phyloP scores from a whole-genome alignment of 495 filamentous ascomycete genomes.

The Cercophora sp. region DNA sequence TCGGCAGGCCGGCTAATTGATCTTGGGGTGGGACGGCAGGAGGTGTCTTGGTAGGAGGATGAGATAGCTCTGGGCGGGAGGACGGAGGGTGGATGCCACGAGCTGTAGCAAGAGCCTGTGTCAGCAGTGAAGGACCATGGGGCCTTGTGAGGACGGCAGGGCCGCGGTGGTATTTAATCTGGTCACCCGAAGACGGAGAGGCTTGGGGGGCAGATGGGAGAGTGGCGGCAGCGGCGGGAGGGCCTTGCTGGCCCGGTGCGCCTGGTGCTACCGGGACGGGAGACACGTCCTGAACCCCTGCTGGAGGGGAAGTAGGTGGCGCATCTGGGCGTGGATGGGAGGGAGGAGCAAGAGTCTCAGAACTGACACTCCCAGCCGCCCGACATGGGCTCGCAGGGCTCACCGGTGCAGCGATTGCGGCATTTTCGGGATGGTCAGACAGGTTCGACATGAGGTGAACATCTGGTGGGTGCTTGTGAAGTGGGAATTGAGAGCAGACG shows the following conservation, averaged over 20 bases:
- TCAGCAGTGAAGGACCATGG: slow-evolving; percentile 46
- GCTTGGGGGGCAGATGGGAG: slow-evolving; percentile 21
- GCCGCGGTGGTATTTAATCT: slow-evolving; percentile 45
- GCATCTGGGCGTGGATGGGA: slow-evolving; percentile 4
- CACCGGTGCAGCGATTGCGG: slow-evolving; percentile 47
- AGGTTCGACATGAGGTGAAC: slow-evolving; percentile 50
- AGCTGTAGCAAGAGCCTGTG: slow-evolving; percentile 50
- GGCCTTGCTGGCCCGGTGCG: slow-evolving; percentile 24
- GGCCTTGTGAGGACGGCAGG: slow-evolving; percentile 36
- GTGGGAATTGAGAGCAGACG: slow-evolving; percentile 21
- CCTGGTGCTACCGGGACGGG: slow-evolving; percentile 22
- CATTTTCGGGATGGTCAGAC: slow-evolving; percentile 42
- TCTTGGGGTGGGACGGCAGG: slow-evolving; percentile 16
- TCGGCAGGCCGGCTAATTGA: slow-evolving; percentile 11
- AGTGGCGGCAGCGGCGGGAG: slow-evolving; percentile 20
- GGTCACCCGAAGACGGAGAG: slow-evolving; percentile 25
- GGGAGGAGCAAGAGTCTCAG: slow-evolving; percentile 5
- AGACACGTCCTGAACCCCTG: slow-evolving; percentile 11
- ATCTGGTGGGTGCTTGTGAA: slow-evolving; percentile 40
- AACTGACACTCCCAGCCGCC: slow-evolving; percentile 18
- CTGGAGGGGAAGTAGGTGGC: slow-evolving; percentile 11
- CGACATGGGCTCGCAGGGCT: slow-evolving; percentile 31
- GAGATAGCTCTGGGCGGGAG: slow-evolving; percentile 18
- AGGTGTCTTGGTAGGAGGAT: slow-evolving; percentile 22
- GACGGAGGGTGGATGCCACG: slow-evolving; percentile 37